Conservation (phyloP, 495 filamentous ascomycete genomes). For the Aspergillus egyptiacus region DNA sequence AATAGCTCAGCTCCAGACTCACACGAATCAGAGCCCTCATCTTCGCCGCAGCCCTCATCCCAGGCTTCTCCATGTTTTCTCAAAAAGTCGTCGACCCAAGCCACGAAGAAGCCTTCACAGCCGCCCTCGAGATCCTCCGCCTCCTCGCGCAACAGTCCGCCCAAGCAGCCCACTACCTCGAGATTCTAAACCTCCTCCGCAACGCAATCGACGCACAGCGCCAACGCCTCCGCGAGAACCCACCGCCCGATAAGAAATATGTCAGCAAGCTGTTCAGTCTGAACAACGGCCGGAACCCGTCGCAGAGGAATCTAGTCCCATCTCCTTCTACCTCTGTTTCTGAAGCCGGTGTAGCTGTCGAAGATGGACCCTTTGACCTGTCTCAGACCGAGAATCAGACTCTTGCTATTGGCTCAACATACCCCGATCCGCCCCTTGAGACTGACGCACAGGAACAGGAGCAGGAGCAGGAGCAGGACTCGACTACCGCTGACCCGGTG, state of each 20-base stretch:
- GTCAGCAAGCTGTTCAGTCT: conserved; percentile 37
- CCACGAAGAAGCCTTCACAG: conserved; percentile 29
- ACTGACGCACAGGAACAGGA: not conserved
- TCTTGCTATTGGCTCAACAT: not conserved
- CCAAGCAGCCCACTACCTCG: conserved; percentile 37
- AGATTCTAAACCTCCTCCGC: conserved; percentile 30
- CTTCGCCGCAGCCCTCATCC: conserved; percentile 37
- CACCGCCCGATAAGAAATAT: conserved; percentile 28
- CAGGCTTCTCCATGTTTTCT: conserved; percentile 40
- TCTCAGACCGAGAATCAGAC: not conserved
- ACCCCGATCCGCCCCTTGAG: too few species aligned
- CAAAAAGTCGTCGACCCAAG: conserved; percentile 28
- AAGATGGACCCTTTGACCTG: not conserved
- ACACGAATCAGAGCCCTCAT: conserved; percentile 33
- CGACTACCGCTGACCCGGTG: not conserved
- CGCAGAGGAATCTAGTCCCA: not conserved
- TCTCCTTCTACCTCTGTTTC: too few species aligned
- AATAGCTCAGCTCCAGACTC: not conserved
- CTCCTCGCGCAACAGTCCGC: conserved; percentile 32
- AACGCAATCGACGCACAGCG: conserved; percentile 31
- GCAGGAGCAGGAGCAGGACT: not conserved
- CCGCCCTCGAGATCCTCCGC: conserved; percentile 27
- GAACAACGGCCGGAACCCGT: conserved; percentile 9
- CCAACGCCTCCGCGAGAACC: conserved; percentile 25
- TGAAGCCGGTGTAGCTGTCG: not conserved